Percentiles rank a stretch among this genome's conserved stretches.
phyloP scores from a whole-genome alignment of 805 yeast species.

The Metschnikowia reukaufii region DNA sequence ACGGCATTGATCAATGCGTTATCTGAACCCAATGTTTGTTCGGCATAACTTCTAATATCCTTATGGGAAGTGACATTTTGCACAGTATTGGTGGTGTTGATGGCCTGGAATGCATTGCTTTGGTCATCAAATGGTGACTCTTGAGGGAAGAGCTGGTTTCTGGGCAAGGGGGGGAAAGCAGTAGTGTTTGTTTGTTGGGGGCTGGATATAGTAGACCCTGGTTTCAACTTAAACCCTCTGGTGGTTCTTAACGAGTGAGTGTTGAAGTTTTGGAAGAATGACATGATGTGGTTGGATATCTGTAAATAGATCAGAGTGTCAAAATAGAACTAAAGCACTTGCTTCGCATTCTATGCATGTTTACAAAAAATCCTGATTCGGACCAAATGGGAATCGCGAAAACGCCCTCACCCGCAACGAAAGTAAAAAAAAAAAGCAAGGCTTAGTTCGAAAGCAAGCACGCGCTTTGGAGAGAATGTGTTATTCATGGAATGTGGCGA shows the following conservation, averaged over 20 bases:
- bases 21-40: conserved; percentile 91
- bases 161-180: conserved; percentile 32
- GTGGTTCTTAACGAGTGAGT: conserved; percentile 43
- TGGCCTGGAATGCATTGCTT: conserved; percentile 27
- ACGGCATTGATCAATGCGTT: conserved; percentile 91
- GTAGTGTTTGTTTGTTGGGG: conserved; percentile 37
- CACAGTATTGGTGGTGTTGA: conserved; percentile 23
- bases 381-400: conserved; percentile 9
- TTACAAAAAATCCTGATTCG: conserved; percentile 18
- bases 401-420: not conserved
- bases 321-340: not conserved
- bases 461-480: too few relatives aligned
- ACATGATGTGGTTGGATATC: conserved; percentile 22
- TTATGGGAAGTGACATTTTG: conserved; percentile 54
- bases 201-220: conserved; percentile 38
- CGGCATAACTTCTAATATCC: conserved; percentile 85
- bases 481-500: too few relatives aligned
- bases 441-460: not conserved
- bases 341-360: conserved; percentile 12
- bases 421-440: not conserved
- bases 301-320: not conserved
- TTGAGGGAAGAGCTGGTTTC: conserved; percentile 11
- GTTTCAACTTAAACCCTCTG: conserved; percentile 44
- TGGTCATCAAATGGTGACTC: conserved; percentile 10
- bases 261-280: conserved; percentile 46